Conservation (phyloP, 306 rosid species). For the Prunus fruticosa region DNA sequence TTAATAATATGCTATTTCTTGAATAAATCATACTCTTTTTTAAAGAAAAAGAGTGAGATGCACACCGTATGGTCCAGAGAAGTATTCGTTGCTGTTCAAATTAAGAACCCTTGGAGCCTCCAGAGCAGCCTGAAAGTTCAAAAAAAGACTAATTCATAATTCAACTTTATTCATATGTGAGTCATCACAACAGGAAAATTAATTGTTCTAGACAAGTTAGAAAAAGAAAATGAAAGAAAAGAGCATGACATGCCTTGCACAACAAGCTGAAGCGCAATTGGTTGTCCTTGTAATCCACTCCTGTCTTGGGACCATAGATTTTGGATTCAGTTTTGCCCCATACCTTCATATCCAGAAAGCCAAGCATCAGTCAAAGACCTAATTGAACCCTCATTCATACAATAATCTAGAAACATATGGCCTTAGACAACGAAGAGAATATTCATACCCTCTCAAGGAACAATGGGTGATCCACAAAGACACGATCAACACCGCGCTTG, state of each 20-base stretch:
- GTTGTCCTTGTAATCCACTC: conserved; percentile 44
- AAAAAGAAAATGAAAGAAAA: neutral
- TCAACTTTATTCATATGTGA: neutral
- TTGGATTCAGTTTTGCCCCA: conserved; percentile 50
- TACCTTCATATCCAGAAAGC: conserved; percentile 29
- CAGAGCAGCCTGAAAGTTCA: conserved; percentile 43
- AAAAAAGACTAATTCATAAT: neutral
- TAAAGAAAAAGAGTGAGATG: neutral
- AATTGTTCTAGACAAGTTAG: neutral
- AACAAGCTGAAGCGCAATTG: conserved; percentile 44
- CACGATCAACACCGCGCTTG: conserved; percentile 56
- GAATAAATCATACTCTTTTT: neutral
- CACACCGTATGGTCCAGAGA: conserved; percentile 50
- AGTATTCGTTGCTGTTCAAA: conserved; percentile 36
- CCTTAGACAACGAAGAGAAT: neutral
- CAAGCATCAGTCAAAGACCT: conserved; percentile 8
- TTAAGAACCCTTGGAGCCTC: conserved; percentile 46
- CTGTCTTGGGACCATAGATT: conserved; percentile 42
- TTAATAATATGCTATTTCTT: neutral
- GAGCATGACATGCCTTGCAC: conserved; percentile 33
- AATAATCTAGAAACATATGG: neutral
- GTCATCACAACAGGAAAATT: neutral
- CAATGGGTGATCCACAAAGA: conserved; percentile 44
- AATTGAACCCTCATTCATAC: neutral
- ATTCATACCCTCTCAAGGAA: conserved; percentile 41